Base-by-base conservation (phyloP, 2,329 filamentous ascomycete genomes). In the Aspergillus japonicus region DNA sequence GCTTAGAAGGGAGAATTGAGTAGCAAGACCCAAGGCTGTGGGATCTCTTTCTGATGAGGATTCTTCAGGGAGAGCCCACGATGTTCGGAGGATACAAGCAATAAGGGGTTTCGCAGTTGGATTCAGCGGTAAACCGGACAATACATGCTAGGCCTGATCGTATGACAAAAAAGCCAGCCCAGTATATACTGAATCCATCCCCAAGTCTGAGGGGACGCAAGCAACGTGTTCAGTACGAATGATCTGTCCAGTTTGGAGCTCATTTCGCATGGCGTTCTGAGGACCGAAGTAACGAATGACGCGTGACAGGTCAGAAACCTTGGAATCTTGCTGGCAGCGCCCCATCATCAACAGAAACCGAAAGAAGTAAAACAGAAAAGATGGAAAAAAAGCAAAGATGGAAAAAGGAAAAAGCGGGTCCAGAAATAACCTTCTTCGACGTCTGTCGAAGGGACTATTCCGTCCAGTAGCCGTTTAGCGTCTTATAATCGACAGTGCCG, bases 251-350 rank as follows among this genome's bases (percentile, higher is more conserved):
- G 50, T 58, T 35, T 47, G 51, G 56, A 57, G 35, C 54, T 57
- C 49, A 49, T 57, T 56, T 62, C 35, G 54, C 56, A 57, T 61
- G 58, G 56, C 44, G 39, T 26, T 57, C 49, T 58, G 44, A 57
- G 55, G 39, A 47, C 52, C 24, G 44, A 58, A 59, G 54, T 44
- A 26, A 62, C 47, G 60, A 65, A 64, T 69, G 71, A 71, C 68
- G 67, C 68, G 67, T 73, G 70, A 73, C 69, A 67, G 62, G 63
- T 73, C 70, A 70, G 65, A 72, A 61, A 58, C 42, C 56, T 47
- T 33, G 31, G 21, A 23, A 31, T 54, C 56, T 59, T 10, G 44
- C 50, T 50, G 29, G 50, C 39, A 44, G 39, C 39, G 39, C n/a
- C 16, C 39, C 39, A 19, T 44, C n/a, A n/a, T 44, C 39, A 19